Evolutionary conservation across 352 stramenopile genomes (phyloP), one percentile per base, ranked within the genome.

Genomic region (Phytophthora kernoviae): DNA sequence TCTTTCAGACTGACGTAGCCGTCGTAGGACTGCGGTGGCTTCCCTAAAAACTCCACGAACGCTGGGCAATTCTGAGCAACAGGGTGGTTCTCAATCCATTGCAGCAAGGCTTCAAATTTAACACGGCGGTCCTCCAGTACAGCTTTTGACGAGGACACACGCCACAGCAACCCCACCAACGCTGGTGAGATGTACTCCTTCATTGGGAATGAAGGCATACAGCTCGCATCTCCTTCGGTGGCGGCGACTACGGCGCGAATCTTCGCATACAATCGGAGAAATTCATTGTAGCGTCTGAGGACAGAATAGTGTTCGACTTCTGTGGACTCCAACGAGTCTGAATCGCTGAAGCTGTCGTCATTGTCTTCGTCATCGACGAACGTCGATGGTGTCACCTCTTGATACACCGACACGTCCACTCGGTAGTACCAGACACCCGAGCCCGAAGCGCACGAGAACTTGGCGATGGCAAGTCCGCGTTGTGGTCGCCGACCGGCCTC

Each of bases 1-100:
- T 81, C 69, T 49, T 91, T 91, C n/a, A 91, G 57, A 32, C 79
- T 91, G 54, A 87, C 76, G 53, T 91, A 91, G 36, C 81, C 81
- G 21, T 78, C 62, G 45, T 72, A 73, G 33, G 58, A 68, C 51
- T 91, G 81, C 42, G 81, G 81, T 11, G 81, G 77, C 33, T 73
- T 68, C 9, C 81, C 79, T n/a, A 91, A 62, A 53, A 91, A 91
- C 10, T 73, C 53, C 1, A 71, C 36, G 52, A 74, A 88, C 12
- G 75, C 75, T 1, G 57, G 2, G 7, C 56, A 77, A 4, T 71
- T 53, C 0, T 77, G 68, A 17, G 79, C 65, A n/a, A 66, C 49
- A 2, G 70, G 61, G 44, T 88, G 81, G 11, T 65, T 51, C 49
- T 91, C 81, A 27, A 88, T 79, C 75, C 77, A 91, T 24, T 73